Evolutionary conservation across 164 flowering plant genomes (phyloP), one percentile per base, ranked within the genome.

Genomic region (Kingdonia uniflora): DNA sequence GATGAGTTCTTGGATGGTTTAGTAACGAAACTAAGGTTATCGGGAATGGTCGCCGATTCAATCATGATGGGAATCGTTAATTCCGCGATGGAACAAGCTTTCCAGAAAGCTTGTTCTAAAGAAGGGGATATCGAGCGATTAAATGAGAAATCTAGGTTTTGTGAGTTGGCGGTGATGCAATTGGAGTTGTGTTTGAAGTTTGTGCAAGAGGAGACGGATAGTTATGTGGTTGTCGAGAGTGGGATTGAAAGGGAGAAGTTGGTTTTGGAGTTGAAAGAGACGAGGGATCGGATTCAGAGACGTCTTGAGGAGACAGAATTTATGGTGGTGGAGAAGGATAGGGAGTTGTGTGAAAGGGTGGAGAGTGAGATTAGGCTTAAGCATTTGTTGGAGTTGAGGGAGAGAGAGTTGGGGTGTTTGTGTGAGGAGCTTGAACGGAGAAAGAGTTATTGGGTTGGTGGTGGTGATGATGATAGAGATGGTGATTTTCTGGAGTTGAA

Each of bases 51-150:
- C n/a, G 62, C 78, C 2, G 88, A 85, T 62, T 84, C 96, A 0
- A 74, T 78, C 7, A 77, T 90, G 85, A 80, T 81, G 85, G 66
- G 68, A 37, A 80, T 87, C n/a, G 65, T 86, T 46, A 76, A 81
- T 52, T 60, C 70, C 1, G 81, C 87, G 33, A 86, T 89, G 90
- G 73, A 89, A 57, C 68, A 71, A 61, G 90, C 92, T 0, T 84
- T 79, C 14, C 75, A 71, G n/a, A 80, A 74, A 41, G 71, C 79
- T 1, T 75, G 77, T 45, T 76, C 76, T 8, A 75, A 65, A 22
- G 77, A 75, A 23, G 84, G 89, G 0, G 77, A 68, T 14, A 53
- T 85, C 14, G 79, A 70, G 61, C 69, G 80, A 7, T 59, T 90
- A 63, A 77, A 68, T 40, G 84, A 76, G 68, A 82, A 76, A 62